Percentiles rank a stretch among this genome's conserved stretches.
Evolutionary conservation across 2,329 filamentous ascomycete genomes (phyloP).

Genomic region (Lachnellula suecica): DNA sequence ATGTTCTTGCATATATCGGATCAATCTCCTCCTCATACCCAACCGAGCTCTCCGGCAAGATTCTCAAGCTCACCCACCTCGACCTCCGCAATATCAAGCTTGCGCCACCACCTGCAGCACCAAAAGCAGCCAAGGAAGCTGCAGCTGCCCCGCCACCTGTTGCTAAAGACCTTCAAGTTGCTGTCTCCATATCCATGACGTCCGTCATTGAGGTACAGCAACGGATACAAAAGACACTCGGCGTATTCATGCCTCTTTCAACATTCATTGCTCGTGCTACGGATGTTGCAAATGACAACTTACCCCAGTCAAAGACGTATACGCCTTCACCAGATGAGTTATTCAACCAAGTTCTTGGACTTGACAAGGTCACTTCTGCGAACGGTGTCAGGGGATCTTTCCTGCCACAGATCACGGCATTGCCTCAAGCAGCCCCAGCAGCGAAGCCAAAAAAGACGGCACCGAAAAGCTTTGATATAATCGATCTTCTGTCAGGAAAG

Average conservation of each 20-base stretch:
- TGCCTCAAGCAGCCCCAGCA: constrained; percentile 46
- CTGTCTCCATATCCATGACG: constrained; percentile 74
- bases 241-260: constrained; percentile 78
- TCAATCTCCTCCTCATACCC: constrained; percentile 72
- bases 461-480: constrained; percentile 67
- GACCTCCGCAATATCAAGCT: constrained; percentile 96
- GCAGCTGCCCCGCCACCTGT: constrained; percentile 41
- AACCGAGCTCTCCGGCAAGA: constrained; percentile 65
- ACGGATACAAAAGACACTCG: constrained; percentile 74
- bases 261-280: constrained; percentile 85
- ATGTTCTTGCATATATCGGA: constrained; percentile 88
- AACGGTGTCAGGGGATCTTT: constrained; percentile 62
- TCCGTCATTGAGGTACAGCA: constrained; percentile 79
- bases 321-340: constrained; percentile 76
- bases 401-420: constrained; percentile 66
- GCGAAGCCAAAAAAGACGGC: constrained; percentile 35
- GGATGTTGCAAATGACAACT: constrained; percentile 82
- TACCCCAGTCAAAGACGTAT: constrained; percentile 65
- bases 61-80: constrained; percentile 76
- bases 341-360: constrained; percentile 84
- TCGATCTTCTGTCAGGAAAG: constrained; percentile 72
- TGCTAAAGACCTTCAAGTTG: constrained; percentile 56
- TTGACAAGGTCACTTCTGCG: constrained; percentile 50
- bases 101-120: constrained; percentile 43
- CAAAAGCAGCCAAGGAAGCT: constrained; percentile 39